A percentile compares a stretch with the other conserved stretches of the same genome.
These are phyloP conservation scores for Cryptococcus wingfieldii DNA, from an alignment of 1,284 basidiomycete genomes.

Conservation along the genomic window DNA sequence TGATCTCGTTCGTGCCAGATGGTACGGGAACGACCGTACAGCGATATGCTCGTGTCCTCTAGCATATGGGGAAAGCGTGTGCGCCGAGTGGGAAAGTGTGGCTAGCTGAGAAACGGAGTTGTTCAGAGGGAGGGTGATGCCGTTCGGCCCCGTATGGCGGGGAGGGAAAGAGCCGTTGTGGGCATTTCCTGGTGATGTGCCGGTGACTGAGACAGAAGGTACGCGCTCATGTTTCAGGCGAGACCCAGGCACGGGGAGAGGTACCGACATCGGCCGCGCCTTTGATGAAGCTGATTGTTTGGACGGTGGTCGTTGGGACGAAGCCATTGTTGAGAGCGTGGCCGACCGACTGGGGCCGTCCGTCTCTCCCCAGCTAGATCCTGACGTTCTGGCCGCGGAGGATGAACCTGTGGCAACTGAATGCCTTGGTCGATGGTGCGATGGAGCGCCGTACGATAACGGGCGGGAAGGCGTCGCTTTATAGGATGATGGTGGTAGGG, in stretches of 20 bases:
- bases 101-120: conserved; percentile 75
- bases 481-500: conserved; percentile 8
- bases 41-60: conserved; percentile 82
- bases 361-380: conserved; percentile 29
- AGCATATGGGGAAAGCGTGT: conserved; percentile 86
- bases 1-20: conserved; percentile 2
- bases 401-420: conserved; percentile 13
- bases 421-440: neutral
- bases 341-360: conserved; percentile 16
- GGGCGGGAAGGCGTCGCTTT: neutral
- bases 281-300: conserved; percentile 7
- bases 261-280: conserved; percentile 13
- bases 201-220: conserved; percentile 16
- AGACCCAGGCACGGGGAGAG: neutral
- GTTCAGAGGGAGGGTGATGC: conserved; percentile 69
- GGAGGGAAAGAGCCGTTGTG: conserved; percentile 24
- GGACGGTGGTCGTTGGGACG: conserved; percentile 27
- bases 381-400: conserved; percentile 17
- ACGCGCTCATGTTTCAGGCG: conserved; percentile 5
- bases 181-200: conserved; percentile 23
- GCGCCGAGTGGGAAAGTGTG: conserved; percentile 77
- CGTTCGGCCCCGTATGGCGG: conserved; percentile 29
- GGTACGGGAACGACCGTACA: conserved; percentile 73
- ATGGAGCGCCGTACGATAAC: neutral
- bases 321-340: conserved; percentile 24